Evolutionary conservation across 139 green algal genomes (phyloP).

Genomic region (Astrephomene gubernaculifera): DNA sequence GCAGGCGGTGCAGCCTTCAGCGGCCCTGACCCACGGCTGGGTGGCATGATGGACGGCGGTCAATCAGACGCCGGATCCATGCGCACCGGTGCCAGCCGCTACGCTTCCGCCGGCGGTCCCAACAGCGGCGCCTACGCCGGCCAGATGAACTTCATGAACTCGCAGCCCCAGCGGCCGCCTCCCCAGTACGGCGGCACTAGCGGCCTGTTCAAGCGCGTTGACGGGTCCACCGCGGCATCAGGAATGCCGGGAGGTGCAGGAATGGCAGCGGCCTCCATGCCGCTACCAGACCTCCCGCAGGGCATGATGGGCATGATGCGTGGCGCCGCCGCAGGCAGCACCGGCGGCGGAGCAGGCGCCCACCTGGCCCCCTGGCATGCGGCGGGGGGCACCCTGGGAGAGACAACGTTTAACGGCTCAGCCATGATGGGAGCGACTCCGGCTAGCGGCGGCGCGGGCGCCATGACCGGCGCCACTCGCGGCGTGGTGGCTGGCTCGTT

Average conservation of each 20-base stretch:
- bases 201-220: no score
- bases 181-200: no score
- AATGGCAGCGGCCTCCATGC: neutral
- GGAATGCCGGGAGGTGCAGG: no score
- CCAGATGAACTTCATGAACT: no score
- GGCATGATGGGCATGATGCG: no score
- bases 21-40: neutral
- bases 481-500: neutral
- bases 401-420: neutral
- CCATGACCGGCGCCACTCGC: neutral
- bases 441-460: neutral
- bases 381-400: neutral
- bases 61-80: slow-evolving; percentile 9
- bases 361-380: slow-evolving; percentile 9
- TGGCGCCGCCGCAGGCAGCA: no score
- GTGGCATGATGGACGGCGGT: neutral
- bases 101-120: neutral
- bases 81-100: slow-evolving; percentile 16
- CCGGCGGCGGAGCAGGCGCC: neutral
- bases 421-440: neutral
- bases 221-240: no score
- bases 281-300: neutral
- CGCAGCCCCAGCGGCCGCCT: no score
- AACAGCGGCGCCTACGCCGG: no score
- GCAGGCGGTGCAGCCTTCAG: neutral